Evolutionary conservation across 192 early-diverging fungal species (phyloP).

Genomic region (Umbelopsis vinacea): DNA sequence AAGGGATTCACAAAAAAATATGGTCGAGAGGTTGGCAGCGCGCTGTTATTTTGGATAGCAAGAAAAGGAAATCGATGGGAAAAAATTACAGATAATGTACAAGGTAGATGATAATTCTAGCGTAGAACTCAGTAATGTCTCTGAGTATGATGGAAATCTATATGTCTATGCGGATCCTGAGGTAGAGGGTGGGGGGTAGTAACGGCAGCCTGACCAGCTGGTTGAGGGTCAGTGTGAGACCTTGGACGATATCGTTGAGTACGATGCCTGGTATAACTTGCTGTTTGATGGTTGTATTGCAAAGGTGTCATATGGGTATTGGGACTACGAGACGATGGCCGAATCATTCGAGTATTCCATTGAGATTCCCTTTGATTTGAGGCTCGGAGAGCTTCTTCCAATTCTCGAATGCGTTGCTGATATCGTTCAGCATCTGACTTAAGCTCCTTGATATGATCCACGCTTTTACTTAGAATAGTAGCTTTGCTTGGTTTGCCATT

Average conservation of each 20-base stretch:
- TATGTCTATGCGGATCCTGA: conserved; percentile 2
- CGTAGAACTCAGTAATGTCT: not conserved
- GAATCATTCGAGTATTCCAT: conserved; percentile 13
- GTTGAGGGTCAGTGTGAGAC: conserved; percentile 11
- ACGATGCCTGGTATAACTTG: conserved; percentile 6
- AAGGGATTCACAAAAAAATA: too few species aligned
- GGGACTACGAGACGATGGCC: not conserved
- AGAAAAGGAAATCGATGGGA: not conserved
- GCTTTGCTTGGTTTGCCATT: conserved; percentile 74
- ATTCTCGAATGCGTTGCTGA: conserved; percentile 37
- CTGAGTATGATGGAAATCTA: not conserved
- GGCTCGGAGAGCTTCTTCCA: conserved; percentile 24
- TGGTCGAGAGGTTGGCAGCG: too few species aligned
- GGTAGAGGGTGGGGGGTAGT: not conserved
- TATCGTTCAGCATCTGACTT: conserved; percentile 33
- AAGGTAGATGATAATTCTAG: not conserved
- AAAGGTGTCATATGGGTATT: not conserved
- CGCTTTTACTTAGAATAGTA: conserved; percentile 86
- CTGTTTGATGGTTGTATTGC: conserved; percentile 3
- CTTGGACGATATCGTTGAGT: not conserved
- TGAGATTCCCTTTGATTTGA: conserved; percentile 14
- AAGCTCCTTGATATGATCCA: conserved; percentile 81
- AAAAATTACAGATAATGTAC: conserved; percentile 1
- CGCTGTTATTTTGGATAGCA: not conserved
- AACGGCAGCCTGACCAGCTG: not conserved